Evolutionary conservation across 345 rosid species (phyloP), one percentile per base, ranked within the genome.

Genomic region (Populus pruinosa): DNA sequence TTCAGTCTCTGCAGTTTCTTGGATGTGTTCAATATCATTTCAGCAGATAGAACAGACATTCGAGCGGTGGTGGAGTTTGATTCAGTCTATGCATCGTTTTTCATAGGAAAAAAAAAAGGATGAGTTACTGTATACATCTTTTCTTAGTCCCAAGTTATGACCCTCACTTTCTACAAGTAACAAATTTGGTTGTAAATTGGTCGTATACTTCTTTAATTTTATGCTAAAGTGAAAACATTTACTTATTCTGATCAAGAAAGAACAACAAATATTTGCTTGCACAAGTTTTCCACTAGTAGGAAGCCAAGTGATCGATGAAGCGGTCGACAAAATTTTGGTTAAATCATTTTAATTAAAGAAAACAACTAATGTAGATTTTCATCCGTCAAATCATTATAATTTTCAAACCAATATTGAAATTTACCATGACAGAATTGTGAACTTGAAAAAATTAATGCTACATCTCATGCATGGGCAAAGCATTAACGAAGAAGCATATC

Each of bases 401-500:
- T 53, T 53, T 20, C 59, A 17, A 20, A 5, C 59, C 59, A 53
- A 18, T 6, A 18, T 5, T 53, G 8, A 20, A 18, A 53, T 17
- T 53, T 53, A 53, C 59, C 59, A 53, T n/a, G 29, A n/a, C 63
- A 56, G 7, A 56, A 56, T 56, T 56, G 27, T 56, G 25, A 56
- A 56, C 29, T n/a, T n/a, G 1, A 23, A 56, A n/a, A 8, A n/a
- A 69, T 18, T 43, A 21, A 70, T 25, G 41, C 65, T 55, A 43
- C 67, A 55, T 66, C 68, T 77, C 72, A 49, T 41, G 72, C 70
- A 78, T 62, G 71, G 71, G 65, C 63, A 73, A 71, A 77, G 74
- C 82, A 79, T 82, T 74, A 65, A 80, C 2, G 47, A 27, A 70
- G 82, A 70, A 84, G 82, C 84, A 82, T 74, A 79, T 53, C 7